Evolutionary conservation across 2,329 filamentous ascomycete genomes (phyloP), one percentile per base, ranked within the genome.

Genomic region (Pseudocercospora vitis): DNA sequence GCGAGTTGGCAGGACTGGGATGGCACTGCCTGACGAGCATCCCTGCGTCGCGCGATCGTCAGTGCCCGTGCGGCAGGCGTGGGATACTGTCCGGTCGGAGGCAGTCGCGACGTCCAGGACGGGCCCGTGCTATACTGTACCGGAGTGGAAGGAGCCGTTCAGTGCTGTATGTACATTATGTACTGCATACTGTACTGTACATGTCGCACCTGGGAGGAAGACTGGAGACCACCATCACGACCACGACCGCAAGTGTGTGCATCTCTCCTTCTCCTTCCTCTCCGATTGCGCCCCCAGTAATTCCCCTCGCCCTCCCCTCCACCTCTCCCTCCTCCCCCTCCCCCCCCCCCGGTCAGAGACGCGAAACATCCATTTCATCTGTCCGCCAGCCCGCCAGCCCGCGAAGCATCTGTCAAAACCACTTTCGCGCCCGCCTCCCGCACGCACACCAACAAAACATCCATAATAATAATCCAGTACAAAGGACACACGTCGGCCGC

Each of bases 11-110:
- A 47, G 42, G 42, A 14, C 44, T 23, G 11, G 47, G 48, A 37
- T 49, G 53, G 44, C 44, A 48, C 48, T 52, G 24, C 29, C 37
- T 42, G 37, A 42, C 12, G 45, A 23, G 39, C 31, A 56, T 50
- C 50, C 54, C 54, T 57, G 54, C 54, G 42, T 33, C 29, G 40
- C 48, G 19, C 48, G 48, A 52, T 51, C 48, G 48, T 37, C 48
- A 50, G 35, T 14, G 33, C 35, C 16, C 33, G 18, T 37, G 46
- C 42, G 37, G 37, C 19, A 40, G 46, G 52, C 52, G 52, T 54
- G 52, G 52, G 52, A 50, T 46, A 31, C 16, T 40, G n/a, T n/a
- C n/a, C n/a, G n/a, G n/a, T n/a, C n/a, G n/a, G n/a, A n/a, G n/a
- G n/a, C n/a, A n/a, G n/a, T n/a, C n/a, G n/a, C n/a, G n/a, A n/a